These are phyloP conservation scores for Dothideomycetes sp. DNA, from an alignment of 2,329 filamentous ascomycete species.

Conservation along the genomic window DNA sequence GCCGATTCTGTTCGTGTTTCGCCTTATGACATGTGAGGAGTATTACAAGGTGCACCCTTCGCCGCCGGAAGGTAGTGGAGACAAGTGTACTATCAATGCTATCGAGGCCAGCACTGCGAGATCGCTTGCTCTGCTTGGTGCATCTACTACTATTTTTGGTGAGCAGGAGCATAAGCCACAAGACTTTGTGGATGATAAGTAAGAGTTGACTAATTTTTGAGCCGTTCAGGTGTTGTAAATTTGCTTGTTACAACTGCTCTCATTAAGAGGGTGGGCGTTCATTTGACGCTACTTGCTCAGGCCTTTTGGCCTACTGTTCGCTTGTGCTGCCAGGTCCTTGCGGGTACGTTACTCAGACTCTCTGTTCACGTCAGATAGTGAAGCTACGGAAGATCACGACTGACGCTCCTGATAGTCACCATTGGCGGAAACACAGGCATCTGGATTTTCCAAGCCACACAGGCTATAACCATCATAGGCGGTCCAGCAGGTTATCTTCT, in stretches of 20 bases:
- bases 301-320: conserved; percentile 54
- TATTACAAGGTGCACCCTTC: conserved; percentile 52
- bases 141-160: conserved; percentile 55
- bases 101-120: conserved; percentile 55
- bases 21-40: conserved; percentile 60
- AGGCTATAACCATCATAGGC: conserved; percentile 57
- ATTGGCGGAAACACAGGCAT: conserved; percentile 53
- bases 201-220: no score
- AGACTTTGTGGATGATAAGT: no score
- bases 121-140: conserved; percentile 54
- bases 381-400: no score
- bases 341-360: conserved; percentile 33
- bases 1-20: conserved; percentile 53
- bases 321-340: conserved; percentile 52
- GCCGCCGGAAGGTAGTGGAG: conserved; percentile 30
- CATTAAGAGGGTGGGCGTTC: conserved; percentile 55
- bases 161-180: no score
- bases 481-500: conserved; percentile 60
- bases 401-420: background rate
- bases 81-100: conserved; percentile 48
- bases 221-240: conserved; percentile 50
- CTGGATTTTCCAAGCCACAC: conserved; percentile 54
- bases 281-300: conserved; percentile 50
- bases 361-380: background rate
- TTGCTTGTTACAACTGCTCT: conserved; percentile 57